Evolutionary conservation across 2,329 filamentous ascomycete genomes (phyloP).

Genomic region (Cladophialophora psammophila): DNA sequence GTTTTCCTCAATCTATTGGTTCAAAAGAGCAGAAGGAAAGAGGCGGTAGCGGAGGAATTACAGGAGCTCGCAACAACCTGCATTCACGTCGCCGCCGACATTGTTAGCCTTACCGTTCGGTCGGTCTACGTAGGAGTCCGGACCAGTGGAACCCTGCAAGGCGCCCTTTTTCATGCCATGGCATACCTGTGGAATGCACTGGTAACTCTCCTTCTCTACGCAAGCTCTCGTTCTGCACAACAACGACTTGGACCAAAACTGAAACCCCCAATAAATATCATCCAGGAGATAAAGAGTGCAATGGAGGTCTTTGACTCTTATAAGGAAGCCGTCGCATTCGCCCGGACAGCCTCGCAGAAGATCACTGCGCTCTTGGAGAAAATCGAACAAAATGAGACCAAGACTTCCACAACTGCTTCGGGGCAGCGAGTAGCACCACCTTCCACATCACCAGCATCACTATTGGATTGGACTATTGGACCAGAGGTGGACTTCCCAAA

Average conservation of each 20-base stretch:
- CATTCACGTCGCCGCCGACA: slow-evolving; percentile 11
- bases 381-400: slow-evolving; percentile 1
- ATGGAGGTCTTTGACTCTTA: slow-evolving; percentile 2
- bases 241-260: background rate
- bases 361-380: slow-evolving; percentile 3
- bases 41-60: slow-evolving; percentile 8
- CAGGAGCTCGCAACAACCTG: slow-evolving; percentile 19
- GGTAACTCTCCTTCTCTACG: slow-evolving; percentile 27
- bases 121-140: slow-evolving; percentile 8
- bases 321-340: background rate
- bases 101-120: slow-evolving; percentile 2
- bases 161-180: slow-evolving; percentile 20
- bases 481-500: background rate
- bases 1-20: slow-evolving; percentile 27
- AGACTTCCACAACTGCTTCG: background rate
- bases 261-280: background rate
- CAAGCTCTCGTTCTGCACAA: slow-evolving; percentile 4
- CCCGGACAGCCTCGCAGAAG: slow-evolving; percentile 8
- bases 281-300: slow-evolving; percentile 6
- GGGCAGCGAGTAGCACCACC: background rate
- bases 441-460: background rate
- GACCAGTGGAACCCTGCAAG: slow-evolving; percentile 25
- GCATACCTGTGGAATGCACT: slow-evolving; percentile 29
- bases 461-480: background rate
- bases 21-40: slow-evolving; percentile 10